A percentile compares a stretch with the other conserved stretches of the same genome.
Conservation (phyloP, 148 eudicot species). For the Camellia lanceoleosa region DNA sequence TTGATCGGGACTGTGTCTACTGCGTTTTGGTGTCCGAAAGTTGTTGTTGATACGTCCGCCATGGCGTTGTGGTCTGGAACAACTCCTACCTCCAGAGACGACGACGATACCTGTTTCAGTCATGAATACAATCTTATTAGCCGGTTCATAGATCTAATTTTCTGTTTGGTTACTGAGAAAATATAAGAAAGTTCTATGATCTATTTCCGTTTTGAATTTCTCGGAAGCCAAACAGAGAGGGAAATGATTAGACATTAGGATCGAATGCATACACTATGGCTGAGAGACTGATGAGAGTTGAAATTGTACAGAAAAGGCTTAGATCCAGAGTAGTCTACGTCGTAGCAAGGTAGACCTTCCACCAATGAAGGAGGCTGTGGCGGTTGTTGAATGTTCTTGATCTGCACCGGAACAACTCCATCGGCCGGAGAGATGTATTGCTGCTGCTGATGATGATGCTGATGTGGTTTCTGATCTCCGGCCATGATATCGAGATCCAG, state of each 20-base stretch:
- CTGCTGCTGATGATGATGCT: conserved; percentile 18
- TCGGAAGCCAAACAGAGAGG: neutral
- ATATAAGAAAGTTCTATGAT: too few species aligned
- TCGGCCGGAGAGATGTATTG: conserved; percentile 27
- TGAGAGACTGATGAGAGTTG: conserved; percentile 38
- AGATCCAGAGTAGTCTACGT: conserved; percentile 49
- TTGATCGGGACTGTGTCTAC: conserved; percentile 12
- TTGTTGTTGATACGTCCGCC: conserved; percentile 39
- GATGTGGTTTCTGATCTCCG: conserved; percentile 28
- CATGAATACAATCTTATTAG: too few species aligned
- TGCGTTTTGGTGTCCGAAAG: neutral
- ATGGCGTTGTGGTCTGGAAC: conserved; percentile 66
- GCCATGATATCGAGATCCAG: conserved; percentile 40
- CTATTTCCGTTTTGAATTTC: neutral
- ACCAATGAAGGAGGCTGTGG: conserved; percentile 23
- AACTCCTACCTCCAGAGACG: conserved; percentile 69
- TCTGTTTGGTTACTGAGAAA: too few species aligned
- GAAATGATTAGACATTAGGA: neutral
- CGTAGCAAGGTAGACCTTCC: conserved; percentile 49
- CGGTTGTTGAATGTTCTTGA: conserved; percentile 8
- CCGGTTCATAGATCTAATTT: too few species aligned
- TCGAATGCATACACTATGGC: conserved; percentile 43
- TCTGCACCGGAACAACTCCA: conserved; percentile 70
- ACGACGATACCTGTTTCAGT: conserved; percentile 54
- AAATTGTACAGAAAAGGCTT: conserved; percentile 56